Conservation (phyloP, 345 rosid species). For the Moricandia moricandioides region DNA sequence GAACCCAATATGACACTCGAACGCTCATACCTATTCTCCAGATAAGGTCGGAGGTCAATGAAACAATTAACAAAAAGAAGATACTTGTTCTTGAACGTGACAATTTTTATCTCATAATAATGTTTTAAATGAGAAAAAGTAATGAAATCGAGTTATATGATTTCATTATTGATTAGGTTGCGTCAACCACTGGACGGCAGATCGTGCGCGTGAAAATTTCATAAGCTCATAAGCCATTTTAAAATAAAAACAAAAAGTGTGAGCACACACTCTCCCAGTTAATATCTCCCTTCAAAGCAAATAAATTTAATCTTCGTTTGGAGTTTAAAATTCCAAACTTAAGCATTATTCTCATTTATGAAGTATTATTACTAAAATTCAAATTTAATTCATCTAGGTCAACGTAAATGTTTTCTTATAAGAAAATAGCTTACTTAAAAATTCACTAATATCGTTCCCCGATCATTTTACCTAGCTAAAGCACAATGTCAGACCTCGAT, state of each 20-base stretch:
- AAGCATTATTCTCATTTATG: background rate
- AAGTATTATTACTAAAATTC: background rate
- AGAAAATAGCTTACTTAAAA: background rate
- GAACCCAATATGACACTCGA: too few relatives aligned
- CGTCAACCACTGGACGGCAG: constrained; percentile 34
- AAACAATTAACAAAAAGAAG: background rate
- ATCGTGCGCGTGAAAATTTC: constrained; percentile 30
- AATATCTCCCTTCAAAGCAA: too few relatives aligned
- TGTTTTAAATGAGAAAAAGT: background rate
- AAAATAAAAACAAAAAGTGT: background rate
- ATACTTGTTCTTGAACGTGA: constrained; percentile 35
- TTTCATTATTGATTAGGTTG: constrained; percentile 31
- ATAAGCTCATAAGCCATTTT: background rate
- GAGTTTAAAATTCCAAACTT: too few relatives aligned
- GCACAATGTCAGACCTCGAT: background rate
- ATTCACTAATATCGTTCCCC: background rate
- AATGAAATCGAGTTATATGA: constrained; percentile 17
- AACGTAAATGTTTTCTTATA: background rate
- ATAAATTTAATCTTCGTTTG: too few relatives aligned
- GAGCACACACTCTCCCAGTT: background rate
- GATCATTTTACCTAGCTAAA: background rate
- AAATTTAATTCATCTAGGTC: background rate
- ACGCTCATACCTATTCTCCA: too few relatives aligned
- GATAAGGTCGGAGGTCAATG: background rate
- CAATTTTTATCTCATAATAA: constrained; percentile 21